phyloP scores from a whole-genome alignment of 305 asterid species.

The Fraxinus albicans region DNA sequence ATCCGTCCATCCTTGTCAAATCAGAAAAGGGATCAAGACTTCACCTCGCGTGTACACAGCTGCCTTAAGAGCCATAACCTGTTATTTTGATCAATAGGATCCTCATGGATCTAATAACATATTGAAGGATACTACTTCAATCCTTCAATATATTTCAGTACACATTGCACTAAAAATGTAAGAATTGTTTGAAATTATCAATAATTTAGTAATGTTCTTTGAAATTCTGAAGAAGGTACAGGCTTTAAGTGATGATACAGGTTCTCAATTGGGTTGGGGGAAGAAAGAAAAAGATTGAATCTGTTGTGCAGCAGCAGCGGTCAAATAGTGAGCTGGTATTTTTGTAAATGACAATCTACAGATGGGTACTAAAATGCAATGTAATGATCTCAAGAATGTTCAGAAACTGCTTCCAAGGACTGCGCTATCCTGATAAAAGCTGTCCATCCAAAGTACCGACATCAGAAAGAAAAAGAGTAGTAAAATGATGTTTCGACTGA shows the following conservation, averaged over 20 bases:
- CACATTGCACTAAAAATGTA: neutral
- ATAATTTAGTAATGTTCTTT: neutral
- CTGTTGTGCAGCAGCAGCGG: neutral
- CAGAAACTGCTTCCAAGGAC: neutral
- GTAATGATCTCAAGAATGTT: neutral
- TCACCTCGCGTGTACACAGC: neutral
- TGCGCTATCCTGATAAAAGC: neutral
- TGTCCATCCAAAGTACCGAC: neutral
- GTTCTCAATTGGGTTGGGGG: slow-evolving; percentile 1
- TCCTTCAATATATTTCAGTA: neutral
- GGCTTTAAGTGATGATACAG: neutral
- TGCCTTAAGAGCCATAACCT: neutral
- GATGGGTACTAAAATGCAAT: neutral
- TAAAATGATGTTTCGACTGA: neutral
- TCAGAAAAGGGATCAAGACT: neutral
- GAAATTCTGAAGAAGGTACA: neutral
- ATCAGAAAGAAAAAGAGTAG: neutral
- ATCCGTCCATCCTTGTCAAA: neutral
- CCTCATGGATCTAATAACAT: neutral
- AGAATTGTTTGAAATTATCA: neutral
- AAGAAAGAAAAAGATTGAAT: neutral
- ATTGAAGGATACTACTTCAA: neutral
- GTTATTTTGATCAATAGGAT: neutral
- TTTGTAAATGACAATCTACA: neutral
- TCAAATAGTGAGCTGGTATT: neutral